Evolutionary conservation across 2,329 filamentous ascomycete genomes (phyloP), one percentile per base, ranked within the genome.

Genomic region (Sarocladium oryzae): DNA sequence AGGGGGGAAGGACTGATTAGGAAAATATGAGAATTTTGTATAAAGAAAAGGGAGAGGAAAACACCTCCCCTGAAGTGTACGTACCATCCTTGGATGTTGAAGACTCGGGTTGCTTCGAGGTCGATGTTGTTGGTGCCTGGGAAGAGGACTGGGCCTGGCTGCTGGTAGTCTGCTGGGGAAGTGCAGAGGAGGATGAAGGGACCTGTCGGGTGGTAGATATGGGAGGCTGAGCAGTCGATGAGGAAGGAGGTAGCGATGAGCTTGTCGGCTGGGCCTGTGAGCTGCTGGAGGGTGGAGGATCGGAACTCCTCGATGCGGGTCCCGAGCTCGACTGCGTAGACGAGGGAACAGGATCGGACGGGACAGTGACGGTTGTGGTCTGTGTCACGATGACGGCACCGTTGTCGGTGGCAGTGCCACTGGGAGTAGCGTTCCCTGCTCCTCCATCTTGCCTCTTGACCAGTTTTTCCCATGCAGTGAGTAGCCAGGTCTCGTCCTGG

Each of bases 401-500:
- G 20, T 9, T 23, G 11, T 48, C 43, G 18, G 43, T 48, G 18
- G 43, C 43, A 10, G 43, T 18, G 11, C 16, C 43, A 3, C 16
- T 23, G 4, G 43, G 36, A 9, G 50, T 43, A 15, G 50, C 20
- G 20, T 51, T 32, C 2, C 49, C 49, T 35, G 50, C 4, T 10
- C 50, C 37, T 3, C 46, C 50, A 26, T 51, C 50, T 38, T 51
- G 50, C 8, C 50, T 41, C 36, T 43, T 33, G 3, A 43, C 38
- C 16, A 51, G 28, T 30, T 46, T 51, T 15, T 33, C 43, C 43
- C 43, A 48, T 10, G 43, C 43, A 9, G 43, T 48, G 5, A 48
- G 16, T 5, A 48, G 26, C 43, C 43, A 48, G 4, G 43, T 33
- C 43, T 48, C 43, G 16, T 48, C 43, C 4, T 32, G 6, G 11